These are phyloP conservation scores for Hypomontagnella submonticulosa DNA, from an alignment of 495 filamentous ascomycete species.

Conservation along the genomic window DNA sequence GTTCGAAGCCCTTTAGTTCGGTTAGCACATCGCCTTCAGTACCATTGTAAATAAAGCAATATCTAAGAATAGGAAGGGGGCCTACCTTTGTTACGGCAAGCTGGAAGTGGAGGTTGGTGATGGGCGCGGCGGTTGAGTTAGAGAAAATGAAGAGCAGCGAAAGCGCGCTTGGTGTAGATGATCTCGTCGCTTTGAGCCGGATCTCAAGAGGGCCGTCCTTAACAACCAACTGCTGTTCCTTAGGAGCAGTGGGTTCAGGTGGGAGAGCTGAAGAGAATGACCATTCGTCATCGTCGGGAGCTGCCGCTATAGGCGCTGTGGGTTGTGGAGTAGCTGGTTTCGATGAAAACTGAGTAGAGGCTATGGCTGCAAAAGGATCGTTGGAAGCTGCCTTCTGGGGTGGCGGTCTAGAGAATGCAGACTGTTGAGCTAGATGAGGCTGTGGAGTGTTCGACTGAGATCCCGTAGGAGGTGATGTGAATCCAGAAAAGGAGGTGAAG, in stretches of 20 bases:
- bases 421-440: slow-evolving; percentile 54
- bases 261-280: slow-evolving; percentile 89
- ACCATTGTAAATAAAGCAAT: neutral
- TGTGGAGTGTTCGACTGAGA: slow-evolving; percentile 62
- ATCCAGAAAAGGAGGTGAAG: slow-evolving; percentile 72
- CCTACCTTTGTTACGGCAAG: slow-evolving; percentile 91
- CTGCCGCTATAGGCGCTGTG: slow-evolving; percentile 47
- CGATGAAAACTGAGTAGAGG: slow-evolving; percentile 64
- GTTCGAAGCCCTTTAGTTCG: slow-evolving; percentile 73
- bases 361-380: slow-evolving; percentile 79
- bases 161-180: slow-evolving; percentile 64
- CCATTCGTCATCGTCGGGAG: slow-evolving; percentile 89
- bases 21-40: slow-evolving; percentile 7
- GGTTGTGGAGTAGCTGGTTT: slow-evolving; percentile 55
- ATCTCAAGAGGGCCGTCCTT: slow-evolving; percentile 63
- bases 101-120: slow-evolving; percentile 88
- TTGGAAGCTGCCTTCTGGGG: slow-evolving; percentile 49
- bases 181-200: slow-evolving; percentile 59
- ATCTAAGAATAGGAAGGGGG: slow-evolving; percentile 17
- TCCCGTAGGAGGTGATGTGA: slow-evolving; percentile 53
- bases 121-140: slow-evolving; percentile 74
- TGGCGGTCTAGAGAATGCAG: slow-evolving; percentile 56
- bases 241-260: slow-evolving; percentile 61
- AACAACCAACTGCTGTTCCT: slow-evolving; percentile 58
- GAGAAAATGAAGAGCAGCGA: slow-evolving; percentile 77